Evolutionary conservation across 192 early-diverging fungal species (phyloP).

Genomic region (Coemansia sp.): DNA sequence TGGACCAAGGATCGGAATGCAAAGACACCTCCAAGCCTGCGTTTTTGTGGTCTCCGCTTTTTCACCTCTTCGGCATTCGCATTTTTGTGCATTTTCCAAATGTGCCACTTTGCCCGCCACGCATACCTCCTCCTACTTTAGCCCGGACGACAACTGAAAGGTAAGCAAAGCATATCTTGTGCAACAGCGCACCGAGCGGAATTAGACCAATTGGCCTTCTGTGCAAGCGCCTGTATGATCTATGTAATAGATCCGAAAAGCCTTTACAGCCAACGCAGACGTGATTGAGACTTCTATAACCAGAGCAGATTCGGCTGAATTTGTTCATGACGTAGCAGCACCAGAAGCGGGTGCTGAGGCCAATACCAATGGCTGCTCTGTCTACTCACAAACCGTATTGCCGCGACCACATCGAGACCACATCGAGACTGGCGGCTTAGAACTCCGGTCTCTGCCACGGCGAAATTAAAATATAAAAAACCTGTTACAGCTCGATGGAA

Average conservation of each 20-base stretch:
- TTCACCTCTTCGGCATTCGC: not conserved
- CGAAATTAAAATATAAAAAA: not conserved
- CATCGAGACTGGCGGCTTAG: too few species aligned
- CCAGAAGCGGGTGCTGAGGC: not conserved
- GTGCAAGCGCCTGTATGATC: not conserved
- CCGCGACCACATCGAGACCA: not conserved
- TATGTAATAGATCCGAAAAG: not conserved
- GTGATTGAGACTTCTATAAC: not conserved
- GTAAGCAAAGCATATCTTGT: not conserved
- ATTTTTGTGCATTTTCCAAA: not conserved
- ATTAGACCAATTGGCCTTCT: not conserved
- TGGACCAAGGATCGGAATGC: not conserved
- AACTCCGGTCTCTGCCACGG: not conserved
- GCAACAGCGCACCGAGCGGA: not conserved
- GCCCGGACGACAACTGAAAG: not conserved
- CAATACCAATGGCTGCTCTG: not conserved
- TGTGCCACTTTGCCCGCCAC: not conserved
- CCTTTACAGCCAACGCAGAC: not conserved
- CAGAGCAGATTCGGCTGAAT: not conserved
- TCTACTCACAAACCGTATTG: not conserved
- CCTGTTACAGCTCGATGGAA: not conserved
- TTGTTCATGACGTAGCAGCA: not conserved
- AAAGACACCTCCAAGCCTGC: not conserved
- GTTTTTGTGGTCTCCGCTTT: not conserved
- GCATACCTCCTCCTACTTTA: not conserved